These are phyloP conservation scores for Trichoderma orchidacearum DNA, from an alignment of 495 filamentous ascomycete species.

Conservation along the genomic window DNA sequence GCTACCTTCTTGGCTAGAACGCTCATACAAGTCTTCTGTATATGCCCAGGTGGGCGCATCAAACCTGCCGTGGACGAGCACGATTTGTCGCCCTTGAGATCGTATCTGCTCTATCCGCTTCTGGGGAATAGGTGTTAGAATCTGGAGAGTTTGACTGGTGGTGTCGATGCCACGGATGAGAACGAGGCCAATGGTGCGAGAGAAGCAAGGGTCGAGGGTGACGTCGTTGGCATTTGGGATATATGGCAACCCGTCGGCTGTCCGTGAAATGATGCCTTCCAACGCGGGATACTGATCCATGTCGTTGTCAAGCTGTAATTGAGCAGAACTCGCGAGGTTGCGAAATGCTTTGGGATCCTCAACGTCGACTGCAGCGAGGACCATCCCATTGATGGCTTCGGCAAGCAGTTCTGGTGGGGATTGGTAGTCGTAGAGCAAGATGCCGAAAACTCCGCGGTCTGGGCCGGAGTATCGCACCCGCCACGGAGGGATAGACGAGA, in stretches of 20 bases:
- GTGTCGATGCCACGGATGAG: conserved; percentile 42
- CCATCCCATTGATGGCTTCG: conserved; percentile 30
- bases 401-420: conserved; percentile 19
- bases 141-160: conserved; percentile 26
- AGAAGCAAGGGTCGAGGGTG: conserved; percentile 30
- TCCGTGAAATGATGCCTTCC: conserved; percentile 4
- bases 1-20: conserved; percentile 7
- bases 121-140: conserved; percentile 33
- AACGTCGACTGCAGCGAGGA: conserved; percentile 25
- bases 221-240: conserved; percentile 23
- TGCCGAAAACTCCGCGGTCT: conserved; percentile 19
- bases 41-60: conserved; percentile 47
- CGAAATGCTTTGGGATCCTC: conserved; percentile 20
- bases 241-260: conserved; percentile 23
- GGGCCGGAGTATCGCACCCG: conserved; percentile 22
- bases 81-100: conserved; percentile 21
- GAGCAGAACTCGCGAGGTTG: conserved; percentile 2
- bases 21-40: conserved; percentile 31
- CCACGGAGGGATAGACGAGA: conserved; percentile 25
- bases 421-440: conserved; percentile 34
- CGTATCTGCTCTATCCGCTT: conserved; percentile 14
- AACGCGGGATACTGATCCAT: neutral
- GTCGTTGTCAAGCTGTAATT: conserved; percentile 2
- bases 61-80: conserved; percentile 43
- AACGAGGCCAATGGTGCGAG: conserved; percentile 32